A percentile compares a stretch with the other conserved stretches of the same genome.
phyloP scores from a whole-genome alignment of 176 grass and related monocot species.

The Oryza longistaminata region DNA sequence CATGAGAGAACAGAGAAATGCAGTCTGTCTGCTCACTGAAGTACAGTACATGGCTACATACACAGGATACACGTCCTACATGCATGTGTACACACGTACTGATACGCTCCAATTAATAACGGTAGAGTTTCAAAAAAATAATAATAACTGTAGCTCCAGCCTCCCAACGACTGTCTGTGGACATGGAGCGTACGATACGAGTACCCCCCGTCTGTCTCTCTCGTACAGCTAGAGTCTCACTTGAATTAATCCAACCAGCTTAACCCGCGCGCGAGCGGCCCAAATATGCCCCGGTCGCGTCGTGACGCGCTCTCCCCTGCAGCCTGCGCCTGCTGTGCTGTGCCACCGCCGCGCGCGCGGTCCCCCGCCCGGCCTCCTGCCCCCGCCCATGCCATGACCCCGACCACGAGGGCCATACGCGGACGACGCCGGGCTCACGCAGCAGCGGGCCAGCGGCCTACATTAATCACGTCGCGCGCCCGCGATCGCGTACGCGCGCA shows the following conservation, averaged over 20 bases:
- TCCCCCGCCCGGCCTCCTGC: neutral
- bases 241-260: neutral
- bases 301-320: neutral
- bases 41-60: neutral
- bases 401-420: neutral
- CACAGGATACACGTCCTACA: neutral
- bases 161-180: neutral
- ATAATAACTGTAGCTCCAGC: neutral
- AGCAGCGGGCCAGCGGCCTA: neutral
- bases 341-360: neutral
- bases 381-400: neutral
- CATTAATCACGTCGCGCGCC: neutral
- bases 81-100: neutral
- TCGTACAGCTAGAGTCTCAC: neutral
- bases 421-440: neutral
- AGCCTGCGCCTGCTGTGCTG: neutral
- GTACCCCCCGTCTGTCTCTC: neutral
- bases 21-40: neutral
- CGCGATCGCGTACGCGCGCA: neutral
- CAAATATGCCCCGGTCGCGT: neutral
- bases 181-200: neutral
- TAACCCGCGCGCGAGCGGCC: too few relatives aligned
- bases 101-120: neutral
- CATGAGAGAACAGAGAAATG: neutral
- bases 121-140: neutral